Evolutionary conservation across 1,139 yeast genomes (phyloP).

Genomic region (Geotrichum phurueaensis): DNA sequence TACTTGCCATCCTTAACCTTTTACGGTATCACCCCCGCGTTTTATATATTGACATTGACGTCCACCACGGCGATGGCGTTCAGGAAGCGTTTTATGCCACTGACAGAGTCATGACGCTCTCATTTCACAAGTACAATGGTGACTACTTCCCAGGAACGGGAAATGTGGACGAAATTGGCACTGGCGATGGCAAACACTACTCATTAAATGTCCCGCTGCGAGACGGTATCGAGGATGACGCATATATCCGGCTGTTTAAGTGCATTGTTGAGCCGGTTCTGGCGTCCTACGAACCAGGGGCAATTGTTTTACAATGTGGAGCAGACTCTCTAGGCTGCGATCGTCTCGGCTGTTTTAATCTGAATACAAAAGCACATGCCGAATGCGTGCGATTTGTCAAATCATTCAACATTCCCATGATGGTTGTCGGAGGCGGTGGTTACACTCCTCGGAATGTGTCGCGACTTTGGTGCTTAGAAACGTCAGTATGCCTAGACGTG

Average conservation of each 20-base stretch:
- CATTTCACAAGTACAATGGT: conserved; percentile 92
- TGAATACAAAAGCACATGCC: conserved; percentile 88
- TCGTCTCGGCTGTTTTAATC: conserved; percentile 85
- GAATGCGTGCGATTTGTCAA: conserved; percentile 86
- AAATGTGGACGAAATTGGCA: conserved; percentile 75
- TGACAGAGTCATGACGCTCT: conserved; percentile 90
- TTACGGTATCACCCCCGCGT: conserved; percentile 86
- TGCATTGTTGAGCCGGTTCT: conserved; percentile 84
- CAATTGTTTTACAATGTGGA: conserved; percentile 93
- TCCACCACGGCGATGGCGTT: conserved; percentile 98
- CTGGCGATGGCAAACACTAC: conserved; percentile 80
- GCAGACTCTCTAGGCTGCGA: conserved; percentile 95
- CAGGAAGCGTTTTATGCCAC: conserved; percentile 96
- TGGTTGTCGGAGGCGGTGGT: conserved; percentile 96
- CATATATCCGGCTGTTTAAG: conserved; percentile 70
- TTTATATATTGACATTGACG: conserved; percentile 86
- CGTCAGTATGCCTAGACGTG: conserved; percentile 77
- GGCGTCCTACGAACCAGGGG: conserved; percentile 79
- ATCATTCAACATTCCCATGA: conserved; percentile 79
- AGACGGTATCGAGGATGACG: conserved; percentile 94
- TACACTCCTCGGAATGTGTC: conserved; percentile 95
- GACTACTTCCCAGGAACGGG: conserved; percentile 98
- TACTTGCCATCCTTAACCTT: conserved; percentile 73
- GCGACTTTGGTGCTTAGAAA: conserved; percentile 91
- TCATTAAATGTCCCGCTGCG: conserved; percentile 88